phyloP scores from a whole-genome alignment of 345 rosid species.

The Anastatica hierochuntica region DNA sequence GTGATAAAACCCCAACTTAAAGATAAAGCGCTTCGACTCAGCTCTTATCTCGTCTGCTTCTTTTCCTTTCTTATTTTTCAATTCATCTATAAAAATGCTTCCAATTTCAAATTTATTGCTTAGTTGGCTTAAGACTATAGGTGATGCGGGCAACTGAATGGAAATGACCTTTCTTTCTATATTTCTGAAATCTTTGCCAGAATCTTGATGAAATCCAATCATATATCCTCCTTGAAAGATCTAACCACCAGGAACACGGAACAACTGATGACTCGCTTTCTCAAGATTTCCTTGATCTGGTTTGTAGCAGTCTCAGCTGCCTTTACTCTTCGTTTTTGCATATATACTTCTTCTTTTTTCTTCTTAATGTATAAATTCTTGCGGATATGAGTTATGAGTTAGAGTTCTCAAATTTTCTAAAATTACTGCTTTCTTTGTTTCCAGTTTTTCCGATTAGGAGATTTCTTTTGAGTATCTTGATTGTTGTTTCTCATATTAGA shows the following conservation, averaged over 20 bases:
- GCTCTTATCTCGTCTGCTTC: conserved; percentile 55
- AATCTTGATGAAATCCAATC: conserved; percentile 83
- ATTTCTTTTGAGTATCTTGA: not conserved
- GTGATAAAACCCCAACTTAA: conserved; percentile 47
- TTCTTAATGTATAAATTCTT: not conserved
- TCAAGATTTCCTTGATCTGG: conserved; percentile 53
- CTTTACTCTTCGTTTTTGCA: not conserved
- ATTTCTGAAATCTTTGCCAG: conserved; percentile 34
- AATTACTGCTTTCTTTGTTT: not conserved
- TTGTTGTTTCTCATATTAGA: not conserved
- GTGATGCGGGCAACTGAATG: not conserved
- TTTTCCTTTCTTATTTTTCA: too few species aligned
- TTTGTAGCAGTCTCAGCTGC: conserved; percentile 25
- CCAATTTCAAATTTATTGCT: too few species aligned
- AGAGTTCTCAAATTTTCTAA: not conserved
- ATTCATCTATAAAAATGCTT: too few species aligned
- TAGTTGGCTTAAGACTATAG: too few species aligned
- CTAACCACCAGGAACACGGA: conserved; percentile 23
- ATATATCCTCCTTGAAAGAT: conserved; percentile 74
- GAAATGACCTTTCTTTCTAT: not conserved
- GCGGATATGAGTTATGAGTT: not conserved
- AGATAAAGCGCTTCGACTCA: conserved; percentile 56
- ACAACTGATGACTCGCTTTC: conserved; percentile 37
- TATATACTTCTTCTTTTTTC: too few species aligned
- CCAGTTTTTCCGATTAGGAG: not conserved